These are phyloP conservation scores for Paragyromitra xinjiangensis DNA, from an alignment of 495 filamentous ascomycete genomes.

Conservation along the genomic window DNA sequence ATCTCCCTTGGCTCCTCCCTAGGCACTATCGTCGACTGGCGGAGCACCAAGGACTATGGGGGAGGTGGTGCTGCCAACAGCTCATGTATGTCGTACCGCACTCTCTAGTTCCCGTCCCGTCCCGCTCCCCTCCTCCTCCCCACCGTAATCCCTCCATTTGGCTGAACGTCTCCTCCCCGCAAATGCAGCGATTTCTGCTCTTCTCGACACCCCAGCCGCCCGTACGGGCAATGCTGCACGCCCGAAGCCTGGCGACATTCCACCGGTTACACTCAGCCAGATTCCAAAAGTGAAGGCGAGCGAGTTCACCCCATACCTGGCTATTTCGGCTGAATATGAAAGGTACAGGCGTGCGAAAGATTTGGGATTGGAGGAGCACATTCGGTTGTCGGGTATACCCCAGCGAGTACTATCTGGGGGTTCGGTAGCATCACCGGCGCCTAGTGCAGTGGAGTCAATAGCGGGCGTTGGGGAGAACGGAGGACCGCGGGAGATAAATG, in stretches of 20 bases:
- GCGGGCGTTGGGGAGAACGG: conserved; percentile 32
- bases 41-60: conserved; percentile 53
- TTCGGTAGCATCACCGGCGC: conserved; percentile 48
- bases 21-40: conserved; percentile 57
- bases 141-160: conserved; percentile 14
- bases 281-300: conserved; percentile 81
- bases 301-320: conserved; percentile 83
- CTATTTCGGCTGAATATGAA: conserved; percentile 59
- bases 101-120: conserved; percentile 32
- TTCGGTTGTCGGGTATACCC: conserved; percentile 45
- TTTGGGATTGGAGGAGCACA: conserved; percentile 55
- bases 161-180: conserved; percentile 32
- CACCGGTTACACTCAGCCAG: conserved; percentile 90
- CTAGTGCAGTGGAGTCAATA: conserved; percentile 46
- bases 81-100: conserved; percentile 52
- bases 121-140: conserved; percentile 10
- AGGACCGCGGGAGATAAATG: conserved; percentile 23
- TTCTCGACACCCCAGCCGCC: conserved; percentile 88
- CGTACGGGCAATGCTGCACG: conserved; percentile 78
- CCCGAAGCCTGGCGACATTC: conserved; percentile 91
- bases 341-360: conserved; percentile 58
- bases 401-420: conserved; percentile 40
- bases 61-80: conserved; percentile 47
- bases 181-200: conserved; percentile 81
- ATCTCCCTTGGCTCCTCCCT: conserved; percentile 64